Percentiles rank a stretch among this genome's conserved stretches.
Conservation (phyloP, 495 filamentous ascomycete genomes). For the Daldinia caldariorum region DNA sequence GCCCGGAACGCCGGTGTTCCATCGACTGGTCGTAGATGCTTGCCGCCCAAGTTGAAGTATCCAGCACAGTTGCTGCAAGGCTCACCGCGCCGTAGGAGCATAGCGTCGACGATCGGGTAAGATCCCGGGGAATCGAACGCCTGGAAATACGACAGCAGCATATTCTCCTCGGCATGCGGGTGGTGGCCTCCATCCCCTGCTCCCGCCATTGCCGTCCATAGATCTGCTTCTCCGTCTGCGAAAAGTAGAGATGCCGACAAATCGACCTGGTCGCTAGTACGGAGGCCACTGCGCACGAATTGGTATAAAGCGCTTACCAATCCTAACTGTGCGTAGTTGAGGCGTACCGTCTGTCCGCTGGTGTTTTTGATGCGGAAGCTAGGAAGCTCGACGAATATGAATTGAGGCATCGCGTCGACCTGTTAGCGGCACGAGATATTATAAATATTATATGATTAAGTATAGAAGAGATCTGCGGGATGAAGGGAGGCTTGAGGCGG, state of each 20-base stretch:
- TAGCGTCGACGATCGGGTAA: slow-evolving; percentile 45
- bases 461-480: slow-evolving; percentile 2
- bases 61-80: slow-evolving; percentile 44
- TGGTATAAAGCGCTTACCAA: slow-evolving; percentile 40
- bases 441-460: slow-evolving; percentile 7
- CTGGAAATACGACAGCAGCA: slow-evolving; percentile 45
- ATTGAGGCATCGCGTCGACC: slow-evolving; percentile 35
- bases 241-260: slow-evolving; percentile 42
- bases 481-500: not conserved
- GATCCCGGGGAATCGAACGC: slow-evolving; percentile 48
- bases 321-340: slow-evolving; percentile 40
- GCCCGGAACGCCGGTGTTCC: slow-evolving; percentile 41
- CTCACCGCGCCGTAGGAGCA: slow-evolving; percentile 43
- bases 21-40: slow-evolving; percentile 43
- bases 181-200: slow-evolving; percentile 26
- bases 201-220: slow-evolving; percentile 40
- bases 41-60: slow-evolving; percentile 43
- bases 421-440: not conserved
- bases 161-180: slow-evolving; percentile 47
- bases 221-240: slow-evolving; percentile 43
- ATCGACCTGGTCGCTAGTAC: slow-evolving; percentile 39
- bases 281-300: slow-evolving; percentile 40
- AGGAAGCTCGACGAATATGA: slow-evolving; percentile 48
- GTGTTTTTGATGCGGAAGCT: slow-evolving; percentile 45
- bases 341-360: slow-evolving; percentile 33